Percentiles rank a stretch among this genome's conserved stretches.
phyloP scores from a whole-genome alignment of 1,284 basidiomycete species.

The Ceratobasidium papillatum region DNA sequence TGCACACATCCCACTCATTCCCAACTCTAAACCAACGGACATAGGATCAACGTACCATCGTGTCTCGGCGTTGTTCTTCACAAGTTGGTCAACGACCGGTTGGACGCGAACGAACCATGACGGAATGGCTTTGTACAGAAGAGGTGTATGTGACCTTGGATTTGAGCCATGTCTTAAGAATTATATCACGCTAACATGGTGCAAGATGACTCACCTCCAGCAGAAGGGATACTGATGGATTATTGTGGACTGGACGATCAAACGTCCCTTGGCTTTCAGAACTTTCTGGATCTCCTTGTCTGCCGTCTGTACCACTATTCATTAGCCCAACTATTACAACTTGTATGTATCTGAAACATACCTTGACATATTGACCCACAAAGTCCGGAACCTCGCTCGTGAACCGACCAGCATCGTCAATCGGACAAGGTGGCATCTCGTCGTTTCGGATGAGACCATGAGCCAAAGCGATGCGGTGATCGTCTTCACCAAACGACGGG shows the following conservation, averaged over 20 bases:
- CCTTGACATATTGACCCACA: slow-evolving; percentile 91
- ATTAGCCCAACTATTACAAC: not conserved
- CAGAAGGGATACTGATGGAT: slow-evolving; percentile 97
- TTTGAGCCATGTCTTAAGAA: not conserved
- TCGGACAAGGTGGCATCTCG: slow-evolving; percentile 94
- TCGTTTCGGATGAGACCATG: slow-evolving; percentile 84
- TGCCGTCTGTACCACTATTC: slow-evolving; percentile 66
- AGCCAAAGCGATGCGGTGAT: slow-evolving; percentile 91
- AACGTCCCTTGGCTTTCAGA: slow-evolving; percentile 85
- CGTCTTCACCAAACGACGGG: slow-evolving; percentile 98
- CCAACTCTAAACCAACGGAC: not conserved
- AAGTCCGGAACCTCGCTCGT: slow-evolving; percentile 92
- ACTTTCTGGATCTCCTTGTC: slow-evolving; percentile 95
- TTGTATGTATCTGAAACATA: slow-evolving; percentile 48
- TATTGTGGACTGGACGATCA: slow-evolving; percentile 88
- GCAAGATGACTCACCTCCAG: slow-evolving; percentile 73
- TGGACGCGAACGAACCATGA: slow-evolving; percentile 96
- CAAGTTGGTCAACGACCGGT: slow-evolving; percentile 83
- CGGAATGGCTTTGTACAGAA: slow-evolving; percentile 96
- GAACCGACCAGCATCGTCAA: slow-evolving; percentile 90
- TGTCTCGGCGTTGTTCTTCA: slow-evolving; percentile 90
- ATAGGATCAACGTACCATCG: slow-evolving; percentile 69
- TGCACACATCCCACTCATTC: not conserved
- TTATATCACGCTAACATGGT: not conserved
- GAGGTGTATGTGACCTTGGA: slow-evolving; percentile 86